Evolutionary conservation across 1,284 basidiomycete genomes (phyloP).

Genomic region (Trichosporon ovoides): DNA sequence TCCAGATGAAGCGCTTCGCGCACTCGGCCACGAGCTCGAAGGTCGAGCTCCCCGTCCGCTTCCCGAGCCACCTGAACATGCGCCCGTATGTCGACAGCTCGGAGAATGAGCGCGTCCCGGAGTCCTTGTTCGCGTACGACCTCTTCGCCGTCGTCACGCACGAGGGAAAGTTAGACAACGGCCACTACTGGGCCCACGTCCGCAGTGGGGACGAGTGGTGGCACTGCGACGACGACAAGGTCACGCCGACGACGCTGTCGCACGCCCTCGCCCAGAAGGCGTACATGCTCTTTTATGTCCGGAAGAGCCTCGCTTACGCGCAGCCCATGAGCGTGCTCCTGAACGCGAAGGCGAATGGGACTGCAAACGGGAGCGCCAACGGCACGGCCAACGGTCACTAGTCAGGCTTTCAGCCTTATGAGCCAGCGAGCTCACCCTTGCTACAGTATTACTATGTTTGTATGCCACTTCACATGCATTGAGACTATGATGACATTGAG

Average conservation of each 20-base stretch:
- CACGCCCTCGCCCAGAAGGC: constrained; percentile 65
- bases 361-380: constrained; percentile 6
- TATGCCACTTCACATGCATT: constrained; percentile 6
- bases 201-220: constrained; percentile 65
- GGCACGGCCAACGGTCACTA: constrained; percentile 7
- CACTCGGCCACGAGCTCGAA: constrained; percentile 76
- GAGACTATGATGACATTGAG: background rate
- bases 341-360: constrained; percentile 3
- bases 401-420: background rate
- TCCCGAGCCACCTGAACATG: constrained; percentile 83
- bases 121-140: constrained; percentile 79
- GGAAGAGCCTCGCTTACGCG: constrained; percentile 70
- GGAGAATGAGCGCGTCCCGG: constrained; percentile 47
- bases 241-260: constrained; percentile 63
- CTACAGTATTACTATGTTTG: background rate
- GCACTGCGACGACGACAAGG: constrained; percentile 89
- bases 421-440: no score
- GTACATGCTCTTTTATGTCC: constrained; percentile 92
- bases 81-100: constrained; percentile 62
- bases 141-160: constrained; percentile 91
- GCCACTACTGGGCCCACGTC: constrained; percentile 64
- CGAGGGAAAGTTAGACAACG: constrained; percentile 89
- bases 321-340: constrained; percentile 22
- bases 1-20: constrained; percentile 97
- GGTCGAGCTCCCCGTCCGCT: constrained; percentile 75